Percentiles rank a stretch among this genome's conserved stretches.
phyloP scores from a whole-genome alignment of 148 eudicot species.

The Euryodendron excelsum region DNA sequence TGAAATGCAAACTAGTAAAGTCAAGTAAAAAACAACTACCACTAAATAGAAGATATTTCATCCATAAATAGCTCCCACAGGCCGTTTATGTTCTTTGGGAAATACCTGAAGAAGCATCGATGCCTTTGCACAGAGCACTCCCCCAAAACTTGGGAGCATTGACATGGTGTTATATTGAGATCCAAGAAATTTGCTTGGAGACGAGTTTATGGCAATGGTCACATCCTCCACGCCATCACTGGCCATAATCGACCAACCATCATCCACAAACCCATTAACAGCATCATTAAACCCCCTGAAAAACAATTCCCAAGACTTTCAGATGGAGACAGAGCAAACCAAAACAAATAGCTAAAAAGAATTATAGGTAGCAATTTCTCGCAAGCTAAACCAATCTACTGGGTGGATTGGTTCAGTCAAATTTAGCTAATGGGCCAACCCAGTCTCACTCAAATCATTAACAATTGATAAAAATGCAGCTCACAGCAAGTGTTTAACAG shows the following conservation, averaged over 20 bases:
- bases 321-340: not conserved
- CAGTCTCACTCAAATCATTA: not conserved
- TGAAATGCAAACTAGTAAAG: not conserved
- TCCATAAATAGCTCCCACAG: not conserved
- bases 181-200: slow-evolving; percentile 43
- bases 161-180: slow-evolving; percentile 38
- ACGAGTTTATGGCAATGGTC: slow-evolving; percentile 50
- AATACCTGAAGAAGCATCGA: slow-evolving; percentile 67
- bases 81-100: not conserved
- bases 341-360: not conserved
- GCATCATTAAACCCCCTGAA: slow-evolving; percentile 71
- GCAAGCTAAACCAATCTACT: not conserved
- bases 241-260: slow-evolving; percentile 53
- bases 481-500: not conserved
- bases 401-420: not conserved
- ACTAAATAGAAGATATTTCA: not conserved
- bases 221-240: slow-evolving; percentile 63
- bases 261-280: slow-evolving; percentile 59
- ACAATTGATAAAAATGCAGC: not conserved
- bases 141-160: slow-evolving; percentile 43
- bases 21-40: not conserved
- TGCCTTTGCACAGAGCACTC: slow-evolving; percentile 65
- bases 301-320: not conserved
- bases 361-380: not conserved
- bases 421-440: not conserved